These are phyloP conservation scores for Tricholoma bakamatsutake DNA, from an alignment of 768 basidiomycete species.

Conservation along the genomic window DNA sequence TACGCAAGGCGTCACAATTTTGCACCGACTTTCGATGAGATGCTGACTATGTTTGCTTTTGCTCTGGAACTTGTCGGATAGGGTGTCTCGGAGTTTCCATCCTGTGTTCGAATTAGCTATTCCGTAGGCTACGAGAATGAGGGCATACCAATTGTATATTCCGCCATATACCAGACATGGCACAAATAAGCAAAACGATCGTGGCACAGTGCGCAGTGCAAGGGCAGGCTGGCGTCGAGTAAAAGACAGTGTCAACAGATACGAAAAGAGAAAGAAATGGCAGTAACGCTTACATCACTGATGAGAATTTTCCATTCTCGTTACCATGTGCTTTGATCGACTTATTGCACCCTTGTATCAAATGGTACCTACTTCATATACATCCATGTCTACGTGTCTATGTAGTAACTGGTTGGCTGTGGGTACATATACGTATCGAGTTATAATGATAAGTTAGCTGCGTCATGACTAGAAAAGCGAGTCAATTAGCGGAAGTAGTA, in stretches of 20 bases:
- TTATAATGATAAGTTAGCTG: no score
- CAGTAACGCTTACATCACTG: neutral
- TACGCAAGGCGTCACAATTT: neutral
- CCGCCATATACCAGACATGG: conserved; percentile 12
- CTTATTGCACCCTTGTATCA: no score
- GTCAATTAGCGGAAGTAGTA: neutral
- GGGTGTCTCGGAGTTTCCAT: conserved; percentile 16
- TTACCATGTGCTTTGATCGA: no score
- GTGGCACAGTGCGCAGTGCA: neutral
- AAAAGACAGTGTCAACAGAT: neutral
- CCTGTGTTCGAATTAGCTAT: conserved; percentile 5
- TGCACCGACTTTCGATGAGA: conserved; percentile 13
- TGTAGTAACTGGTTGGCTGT: no score
- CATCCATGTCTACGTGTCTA: no score
- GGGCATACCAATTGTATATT: conserved; percentile 6
- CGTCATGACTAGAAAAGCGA: no score
- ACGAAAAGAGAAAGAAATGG: neutral
- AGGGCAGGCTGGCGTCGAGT: neutral
- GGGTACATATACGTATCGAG: no score
- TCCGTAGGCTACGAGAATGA: neutral
- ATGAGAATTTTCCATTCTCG: no score
- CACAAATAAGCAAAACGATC: neutral
- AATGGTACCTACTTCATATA: no score
- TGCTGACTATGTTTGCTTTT: conserved; percentile 4
- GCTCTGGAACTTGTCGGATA: conserved; percentile 12